Evolutionary conservation across 805 yeast genomes (phyloP).

Genomic region (Candida chilensis): DNA sequence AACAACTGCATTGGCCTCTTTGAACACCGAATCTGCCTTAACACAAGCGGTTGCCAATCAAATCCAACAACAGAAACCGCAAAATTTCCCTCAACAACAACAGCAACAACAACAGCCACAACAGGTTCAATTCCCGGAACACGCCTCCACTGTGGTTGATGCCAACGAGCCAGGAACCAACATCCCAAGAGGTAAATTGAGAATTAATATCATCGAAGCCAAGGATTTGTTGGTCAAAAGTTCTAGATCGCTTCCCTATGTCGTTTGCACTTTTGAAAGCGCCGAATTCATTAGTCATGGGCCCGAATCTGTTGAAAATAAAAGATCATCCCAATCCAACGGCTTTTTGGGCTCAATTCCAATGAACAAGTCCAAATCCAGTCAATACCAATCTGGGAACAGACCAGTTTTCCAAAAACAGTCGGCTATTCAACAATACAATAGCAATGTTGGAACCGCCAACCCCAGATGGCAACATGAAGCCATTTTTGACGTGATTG

Average conservation of each 20-base stretch:
- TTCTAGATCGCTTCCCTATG: slow-evolving; percentile 66
- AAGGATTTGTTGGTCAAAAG: slow-evolving; percentile 50
- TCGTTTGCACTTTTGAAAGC: slow-evolving; percentile 85
- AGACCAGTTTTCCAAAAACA: slow-evolving; percentile 34
- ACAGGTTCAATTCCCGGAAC: slow-evolving; percentile 3
- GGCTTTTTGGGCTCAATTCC: too few relatives aligned
- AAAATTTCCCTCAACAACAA: slow-evolving; percentile 2
- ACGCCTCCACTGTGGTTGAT: background rate
- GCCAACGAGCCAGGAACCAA: slow-evolving; percentile 10
- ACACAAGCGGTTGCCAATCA: slow-evolving; percentile 16
- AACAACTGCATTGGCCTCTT: slow-evolving; percentile 35
- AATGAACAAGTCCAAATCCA: too few relatives aligned
- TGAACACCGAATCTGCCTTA: slow-evolving; percentile 21
- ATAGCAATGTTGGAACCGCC: slow-evolving; percentile 11
- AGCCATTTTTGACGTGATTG: slow-evolving; percentile 87
- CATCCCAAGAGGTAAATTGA: slow-evolving; percentile 72
- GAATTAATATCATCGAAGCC: slow-evolving; percentile 77
- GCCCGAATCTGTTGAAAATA: slow-evolving; percentile 40
- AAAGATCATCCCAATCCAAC: too few relatives aligned
- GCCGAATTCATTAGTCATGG: slow-evolving; percentile 85
- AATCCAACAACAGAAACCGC: slow-evolving; percentile 6
- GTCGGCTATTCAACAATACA: slow-evolving; percentile 24
- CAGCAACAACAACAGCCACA: slow-evolving; percentile 4
- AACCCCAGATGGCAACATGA: slow-evolving; percentile 91
- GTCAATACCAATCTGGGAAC: too few relatives aligned